Evolutionary conservation across 2,329 filamentous ascomycete species (phyloP).

Genomic region (Colletotrichum coccodes): DNA sequence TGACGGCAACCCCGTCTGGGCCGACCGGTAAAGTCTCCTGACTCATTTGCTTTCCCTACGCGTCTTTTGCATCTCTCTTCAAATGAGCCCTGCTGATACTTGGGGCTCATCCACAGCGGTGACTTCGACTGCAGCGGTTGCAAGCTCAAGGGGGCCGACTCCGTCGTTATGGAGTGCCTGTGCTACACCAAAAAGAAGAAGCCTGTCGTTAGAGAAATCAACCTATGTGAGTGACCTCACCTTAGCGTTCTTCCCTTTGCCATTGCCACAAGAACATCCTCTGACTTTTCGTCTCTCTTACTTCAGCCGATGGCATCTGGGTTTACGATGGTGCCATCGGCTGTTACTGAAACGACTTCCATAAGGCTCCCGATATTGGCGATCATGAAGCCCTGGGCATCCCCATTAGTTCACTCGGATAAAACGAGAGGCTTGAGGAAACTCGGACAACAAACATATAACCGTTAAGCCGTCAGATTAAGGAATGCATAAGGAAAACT

Average conservation of each 20-base stretch:
- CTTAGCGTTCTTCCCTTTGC: not conserved
- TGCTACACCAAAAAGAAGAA: not conserved
- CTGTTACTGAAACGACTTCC: not conserved
- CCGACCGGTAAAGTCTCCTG: not conserved
- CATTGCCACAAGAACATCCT: not conserved
- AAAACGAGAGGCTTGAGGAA: no score
- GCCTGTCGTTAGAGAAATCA: not conserved
- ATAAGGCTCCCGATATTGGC: not conserved
- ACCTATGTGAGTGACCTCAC: slow-evolving; percentile 5
- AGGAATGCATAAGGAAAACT: not conserved
- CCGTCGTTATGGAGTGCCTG: not conserved
- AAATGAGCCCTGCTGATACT: not conserved
- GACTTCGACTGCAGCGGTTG: not conserved
- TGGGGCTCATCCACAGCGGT: not conserved
- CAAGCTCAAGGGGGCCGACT: not conserved
- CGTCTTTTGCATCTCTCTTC: no score
- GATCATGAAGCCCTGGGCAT: not conserved
- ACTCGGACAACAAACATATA: no score
- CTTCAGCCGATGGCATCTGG: slow-evolving; percentile 19
- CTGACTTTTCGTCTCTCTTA: not conserved
- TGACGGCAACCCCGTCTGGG: not conserved
- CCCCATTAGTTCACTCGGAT: not conserved
- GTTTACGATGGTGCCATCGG: slow-evolving; percentile 6
- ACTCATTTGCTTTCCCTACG: not conserved
- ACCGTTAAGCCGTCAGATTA: not conserved